Evolutionary conservation across 768 basidiomycete genomes (phyloP), one percentile per base, ranked within the genome.

Genomic region (Leccinum aurantiacum): DNA sequence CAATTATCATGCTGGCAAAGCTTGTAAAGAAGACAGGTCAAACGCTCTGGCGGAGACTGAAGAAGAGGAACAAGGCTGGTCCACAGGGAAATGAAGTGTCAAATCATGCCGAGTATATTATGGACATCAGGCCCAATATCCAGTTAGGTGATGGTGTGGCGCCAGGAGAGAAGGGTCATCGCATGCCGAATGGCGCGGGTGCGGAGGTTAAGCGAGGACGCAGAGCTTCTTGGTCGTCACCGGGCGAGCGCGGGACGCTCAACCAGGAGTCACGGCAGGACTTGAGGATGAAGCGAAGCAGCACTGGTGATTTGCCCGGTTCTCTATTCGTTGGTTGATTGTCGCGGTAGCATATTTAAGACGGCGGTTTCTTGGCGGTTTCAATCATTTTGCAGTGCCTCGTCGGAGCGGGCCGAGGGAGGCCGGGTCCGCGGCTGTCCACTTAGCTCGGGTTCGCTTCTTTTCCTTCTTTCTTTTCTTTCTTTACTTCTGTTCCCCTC

Each of bases 1-100:
- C 83, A 19, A 69, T 86, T 47, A 25, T 80, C 57, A 66, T 72
- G 19, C 67, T 87, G 47, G 84, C 84, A 58, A 81, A 71, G 72
- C 71, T 83, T 60, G 70, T 86, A 58, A 85, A 81, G 69, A 82
- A 69, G 35, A 78, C 82, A 17, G 52, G 68, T 48, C 63, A 56
- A 47, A 64, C 51, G 22, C 54, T 76, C 22, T 86, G 84, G 84
- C 78, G 71, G 67, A 80, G 76, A 67, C 72, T 85, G 54, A 78
- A 78, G 56, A 80, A 76, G 70, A 70, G 76, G 52, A 67, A 68
- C 52, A 68, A 48, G 6, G 47, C 37, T 5, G 60, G 29, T 17
- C 60, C 63, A 35, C 65, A 56, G 15, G 65, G 65, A 8, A 15
- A 50, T 50, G 56, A 51, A 17, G 62, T 56, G 56, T 47, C 57